Conservation (phyloP, 1,284 basidiomycete species). For the Porogramme epimiltina region DNA sequence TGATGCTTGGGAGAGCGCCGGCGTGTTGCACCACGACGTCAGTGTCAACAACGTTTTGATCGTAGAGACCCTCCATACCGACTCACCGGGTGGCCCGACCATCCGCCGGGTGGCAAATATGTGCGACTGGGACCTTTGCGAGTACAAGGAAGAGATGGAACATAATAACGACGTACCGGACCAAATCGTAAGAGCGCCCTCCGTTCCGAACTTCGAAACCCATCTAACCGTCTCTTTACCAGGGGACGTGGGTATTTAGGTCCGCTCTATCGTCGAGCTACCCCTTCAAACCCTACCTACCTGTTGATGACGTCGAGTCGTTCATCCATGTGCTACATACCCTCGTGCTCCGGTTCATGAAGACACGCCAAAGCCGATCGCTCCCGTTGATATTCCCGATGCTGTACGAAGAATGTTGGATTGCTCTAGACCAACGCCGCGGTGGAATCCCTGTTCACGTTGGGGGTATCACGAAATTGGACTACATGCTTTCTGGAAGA, state of each 20-base stretch:
- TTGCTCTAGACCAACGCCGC: too few species aligned
- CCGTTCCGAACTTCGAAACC: too few species aligned
- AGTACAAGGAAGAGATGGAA: neutral
- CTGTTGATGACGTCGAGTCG: conserved; percentile 18
- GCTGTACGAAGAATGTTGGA: too few species aligned
- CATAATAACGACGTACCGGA: neutral
- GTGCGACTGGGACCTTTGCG: conserved; percentile 12
- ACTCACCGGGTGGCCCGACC: too few species aligned
- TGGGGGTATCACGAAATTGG: too few species aligned
- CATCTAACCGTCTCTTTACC: neutral
- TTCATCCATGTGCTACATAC: conserved; percentile 7
- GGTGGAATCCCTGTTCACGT: too few species aligned
- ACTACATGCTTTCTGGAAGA: too few species aligned
- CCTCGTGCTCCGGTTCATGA: neutral
- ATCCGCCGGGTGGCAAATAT: too few species aligned
- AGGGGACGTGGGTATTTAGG: conserved; percentile 18
- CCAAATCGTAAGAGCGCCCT: neutral
- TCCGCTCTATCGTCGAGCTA: conserved; percentile 5
- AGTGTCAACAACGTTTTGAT: conserved; percentile 15
- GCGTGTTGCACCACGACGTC: conserved; percentile 9
- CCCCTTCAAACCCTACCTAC: conserved; percentile 6
- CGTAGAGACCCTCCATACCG: neutral
- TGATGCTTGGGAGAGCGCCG: neutral
- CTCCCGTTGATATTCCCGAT: too few species aligned
- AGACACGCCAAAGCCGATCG: too few species aligned